Percentiles rank a stretch among this genome's conserved stretches.
These are phyloP conservation scores for Moesziomyces aphidis DNA, from an alignment of 1,284 basidiomycete genomes.

Conservation along the genomic window DNA sequence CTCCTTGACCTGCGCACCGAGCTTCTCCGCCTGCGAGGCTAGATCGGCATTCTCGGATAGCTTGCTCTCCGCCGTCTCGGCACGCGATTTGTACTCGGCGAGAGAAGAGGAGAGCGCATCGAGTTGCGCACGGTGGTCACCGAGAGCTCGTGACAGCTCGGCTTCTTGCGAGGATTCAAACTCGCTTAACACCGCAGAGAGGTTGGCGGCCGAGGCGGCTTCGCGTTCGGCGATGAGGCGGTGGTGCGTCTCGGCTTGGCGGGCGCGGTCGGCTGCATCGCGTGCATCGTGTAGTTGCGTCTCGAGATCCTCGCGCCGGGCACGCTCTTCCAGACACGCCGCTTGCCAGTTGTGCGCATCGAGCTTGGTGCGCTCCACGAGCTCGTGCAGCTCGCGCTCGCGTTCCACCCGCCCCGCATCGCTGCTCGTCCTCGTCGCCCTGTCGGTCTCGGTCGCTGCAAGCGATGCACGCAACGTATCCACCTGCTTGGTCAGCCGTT, in stretches of 20 bases:
- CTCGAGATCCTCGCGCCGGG: constrained; percentile 70
- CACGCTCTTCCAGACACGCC: constrained; percentile 43
- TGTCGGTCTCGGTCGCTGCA: neutral
- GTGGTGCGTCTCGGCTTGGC: constrained; percentile 68
- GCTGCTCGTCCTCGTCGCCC: neutral
- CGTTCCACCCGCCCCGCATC: constrained; percentile 7
- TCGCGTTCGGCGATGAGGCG: constrained; percentile 77
- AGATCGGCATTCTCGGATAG: constrained; percentile 2
- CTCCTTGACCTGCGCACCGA: constrained; percentile 87
- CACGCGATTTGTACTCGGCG: constrained; percentile 85
- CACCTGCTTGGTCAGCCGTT: constrained; percentile 42
- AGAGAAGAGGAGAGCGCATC: constrained; percentile 78
- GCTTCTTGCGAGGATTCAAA: constrained; percentile 81
- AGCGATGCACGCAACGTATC: constrained; percentile 31
- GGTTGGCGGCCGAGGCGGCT: constrained; percentile 80
- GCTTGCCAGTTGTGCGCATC: constrained; percentile 49
- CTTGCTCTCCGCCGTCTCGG: constrained; percentile 80
- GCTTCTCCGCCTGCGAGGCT: constrained; percentile 3
- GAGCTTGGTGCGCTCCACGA: constrained; percentile 48
- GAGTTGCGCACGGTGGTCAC: constrained; percentile 82
- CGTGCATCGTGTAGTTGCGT: constrained; percentile 74
- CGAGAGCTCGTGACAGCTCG: constrained; percentile 77
- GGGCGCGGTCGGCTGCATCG: constrained; percentile 66
- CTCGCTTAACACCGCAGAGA: constrained; percentile 93
- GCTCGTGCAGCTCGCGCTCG: constrained; percentile 51